phyloP scores from a whole-genome alignment of 2,329 filamentous ascomycete genomes.

The Drechslera avenae region DNA sequence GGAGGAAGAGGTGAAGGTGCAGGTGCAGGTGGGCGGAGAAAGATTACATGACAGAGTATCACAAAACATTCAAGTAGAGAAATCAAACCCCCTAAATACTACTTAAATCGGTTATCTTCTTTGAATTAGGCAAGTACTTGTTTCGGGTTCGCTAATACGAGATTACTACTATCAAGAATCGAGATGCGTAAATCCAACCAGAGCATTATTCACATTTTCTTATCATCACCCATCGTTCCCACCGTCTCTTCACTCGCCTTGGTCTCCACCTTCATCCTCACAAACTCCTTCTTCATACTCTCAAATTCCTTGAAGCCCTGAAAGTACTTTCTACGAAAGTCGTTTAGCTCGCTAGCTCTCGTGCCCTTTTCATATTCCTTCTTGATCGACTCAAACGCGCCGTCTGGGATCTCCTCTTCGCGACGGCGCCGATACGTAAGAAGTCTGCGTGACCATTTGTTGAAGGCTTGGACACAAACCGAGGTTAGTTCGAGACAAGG shows the following conservation, averaged over 20 bases:
- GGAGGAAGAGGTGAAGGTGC: too few relatives aligned
- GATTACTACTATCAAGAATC: too few relatives aligned
- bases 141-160: too few relatives aligned
- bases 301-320: conserved; percentile 47
- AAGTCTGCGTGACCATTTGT: conserved; percentile 88
- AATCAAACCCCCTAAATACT: too few relatives aligned
- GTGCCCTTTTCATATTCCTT: conserved; percentile 50
- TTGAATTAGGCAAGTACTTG: too few relatives aligned
- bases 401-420: conserved; percentile 58
- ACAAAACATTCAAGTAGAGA: too few relatives aligned
- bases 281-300: conserved; percentile 37
- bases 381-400: conserved; percentile 25
- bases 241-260: neutral
- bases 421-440: conserved; percentile 80
- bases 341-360: conserved; percentile 70
- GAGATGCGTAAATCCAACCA: too few relatives aligned
- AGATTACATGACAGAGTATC: too few relatives aligned
- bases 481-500: conserved; percentile 73
- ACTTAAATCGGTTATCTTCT: too few relatives aligned
- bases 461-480: conserved; percentile 85
- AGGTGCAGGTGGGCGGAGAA: too few relatives aligned
- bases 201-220: neutral
- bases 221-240: neutral
- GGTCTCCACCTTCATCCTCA: conserved; percentile 26
- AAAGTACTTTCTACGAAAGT: conserved; percentile 65